A percentile compares a stretch with the other conserved stretches of the same genome.
Evolutionary conservation across 2,329 filamentous ascomycete genomes (phyloP).

Genomic region (Diaporthe australafricana): DNA sequence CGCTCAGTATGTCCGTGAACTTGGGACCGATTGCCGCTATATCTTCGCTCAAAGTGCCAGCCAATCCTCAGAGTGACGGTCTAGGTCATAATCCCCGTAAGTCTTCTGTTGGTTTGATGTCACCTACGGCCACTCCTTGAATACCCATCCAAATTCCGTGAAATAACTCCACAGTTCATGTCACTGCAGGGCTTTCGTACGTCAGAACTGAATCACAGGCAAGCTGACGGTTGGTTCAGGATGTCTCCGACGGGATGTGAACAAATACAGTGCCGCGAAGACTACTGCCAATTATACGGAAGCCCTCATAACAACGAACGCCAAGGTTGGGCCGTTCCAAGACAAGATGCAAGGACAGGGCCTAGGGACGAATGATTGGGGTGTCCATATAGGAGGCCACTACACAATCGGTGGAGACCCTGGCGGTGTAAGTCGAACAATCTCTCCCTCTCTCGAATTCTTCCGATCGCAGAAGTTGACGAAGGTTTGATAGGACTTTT

Average conservation of each 20-base stretch:
- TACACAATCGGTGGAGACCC: conserved; percentile 17
- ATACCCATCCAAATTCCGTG: neutral
- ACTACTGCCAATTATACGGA: conserved; percentile 22
- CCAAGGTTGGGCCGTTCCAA: conserved; percentile 12
- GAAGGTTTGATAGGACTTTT: conserved; percentile 42
- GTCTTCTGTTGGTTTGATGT: neutral
- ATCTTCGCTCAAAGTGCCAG: neutral
- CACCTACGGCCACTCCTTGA: too few relatives aligned
- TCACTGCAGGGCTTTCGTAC: neutral
- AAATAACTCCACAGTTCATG: too few relatives aligned
- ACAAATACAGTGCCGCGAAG: conserved; percentile 18
- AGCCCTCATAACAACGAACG: conserved; percentile 11
- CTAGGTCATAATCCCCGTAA: conserved; percentile 17
- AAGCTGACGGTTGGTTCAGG: neutral
- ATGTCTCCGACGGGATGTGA: conserved; percentile 27
- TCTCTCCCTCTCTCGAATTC: too few relatives aligned
- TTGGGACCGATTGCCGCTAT: conserved; percentile 7
- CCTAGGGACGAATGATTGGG: neutral
- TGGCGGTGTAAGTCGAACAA: neutral
- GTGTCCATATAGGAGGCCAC: conserved; percentile 4
- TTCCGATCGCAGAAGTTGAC: neutral
- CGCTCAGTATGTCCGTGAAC: conserved; percentile 14
- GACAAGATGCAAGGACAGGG: conserved; percentile 1
- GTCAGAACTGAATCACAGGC: neutral
- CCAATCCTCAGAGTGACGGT: conserved; percentile 9